These are phyloP conservation scores for Rhynchosporium graminicola DNA, from an alignment of 2,329 filamentous ascomycete species.

Conservation along the genomic window DNA sequence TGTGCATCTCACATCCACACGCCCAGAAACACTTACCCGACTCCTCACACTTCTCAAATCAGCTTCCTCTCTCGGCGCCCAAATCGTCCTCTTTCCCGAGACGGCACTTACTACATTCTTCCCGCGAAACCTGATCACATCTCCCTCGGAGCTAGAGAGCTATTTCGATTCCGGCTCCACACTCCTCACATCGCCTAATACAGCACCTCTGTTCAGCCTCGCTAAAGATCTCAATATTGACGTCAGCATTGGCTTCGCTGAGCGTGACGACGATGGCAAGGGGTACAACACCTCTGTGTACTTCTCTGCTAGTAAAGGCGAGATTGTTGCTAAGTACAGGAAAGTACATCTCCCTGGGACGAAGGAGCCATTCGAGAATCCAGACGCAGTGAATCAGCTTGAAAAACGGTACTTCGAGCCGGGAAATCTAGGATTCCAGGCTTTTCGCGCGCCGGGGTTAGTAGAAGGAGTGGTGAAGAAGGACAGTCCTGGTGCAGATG, in stretches of 20 bases:
- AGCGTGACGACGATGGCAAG: conserved; percentile 47
- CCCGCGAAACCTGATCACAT: conserved; percentile 51
- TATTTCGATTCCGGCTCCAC: conserved; percentile 54
- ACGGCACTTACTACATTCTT: conserved; percentile 59
- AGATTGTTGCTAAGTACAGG: conserved; percentile 53
- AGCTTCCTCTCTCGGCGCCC: conserved; percentile 47
- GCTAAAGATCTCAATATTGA: conserved; percentile 51
- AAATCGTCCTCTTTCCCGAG: conserved; percentile 56
- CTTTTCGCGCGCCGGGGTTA: conserved; percentile 53
- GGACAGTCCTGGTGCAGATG: conserved; percentile 24
- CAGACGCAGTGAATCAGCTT: conserved; percentile 53
- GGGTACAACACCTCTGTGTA: conserved; percentile 55
- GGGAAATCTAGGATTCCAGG: conserved; percentile 54
- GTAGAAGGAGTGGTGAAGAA: conserved; percentile 44
- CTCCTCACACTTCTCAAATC: conserved; percentile 52
- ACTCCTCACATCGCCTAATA: conserved; percentile 45
- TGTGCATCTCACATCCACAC: conserved; percentile 46
- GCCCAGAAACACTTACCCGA: conserved; percentile 47
- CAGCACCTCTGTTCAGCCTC: conserved; percentile 51
- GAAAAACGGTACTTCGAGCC: conserved; percentile 58
- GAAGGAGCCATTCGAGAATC: conserved; percentile 51
- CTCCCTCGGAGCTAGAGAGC: conserved; percentile 46
- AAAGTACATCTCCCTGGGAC: conserved; percentile 58
- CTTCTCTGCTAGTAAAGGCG: conserved; percentile 47
- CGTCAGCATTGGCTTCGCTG: conserved; percentile 55